Base-by-base conservation (phyloP, 768 basidiomycete species). In the Boletus eberwhitei region DNA sequence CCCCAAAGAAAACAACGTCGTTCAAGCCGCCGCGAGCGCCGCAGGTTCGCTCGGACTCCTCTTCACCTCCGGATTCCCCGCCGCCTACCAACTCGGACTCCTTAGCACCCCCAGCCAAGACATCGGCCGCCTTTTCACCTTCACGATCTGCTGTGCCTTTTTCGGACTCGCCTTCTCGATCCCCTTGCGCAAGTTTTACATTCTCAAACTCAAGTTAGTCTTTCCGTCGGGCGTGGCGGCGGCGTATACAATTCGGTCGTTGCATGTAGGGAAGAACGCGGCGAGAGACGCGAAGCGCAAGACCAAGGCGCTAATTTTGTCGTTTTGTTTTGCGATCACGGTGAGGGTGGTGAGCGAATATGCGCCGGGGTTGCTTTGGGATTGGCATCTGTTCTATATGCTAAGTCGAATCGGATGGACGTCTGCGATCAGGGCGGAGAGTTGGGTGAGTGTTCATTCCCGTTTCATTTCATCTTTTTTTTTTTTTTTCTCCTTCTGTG, bases 171-270 rank as follows among this genome's bases (percentile, higher is more conserved):
- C 85, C 68, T 87, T 87, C 79, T 74, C 82, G 51, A 81, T 86
- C 52, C 84, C 84, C 2, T 70, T 84, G 35, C 77, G 82, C 51
- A 79, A 78, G 58, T 82, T 82, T 66, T 86, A 81, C 69, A 83
- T 86, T 58, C 71, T 86, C 48, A 76, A 80, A 61, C 81, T 83
- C 65, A 84, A 83, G 65, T 68, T 84, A 16, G 80, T 80, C 16
- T 85, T 86, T 73, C 84, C 83, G 1, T 84, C 84, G 1, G 82
- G 81, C 29, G 80, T 86, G 54, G 86, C 85, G 16, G 83, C 84
- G 35, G 85, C 84, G 11, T 84, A 78, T 59, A 84, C 82, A 26
- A 85, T 86, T 59, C 82, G 78, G 35, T 82, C 83, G 9, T 68
- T 84, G 31, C 86, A 86, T 56, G 75, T 76, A 35, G 78, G 78